Base-by-base conservation (phyloP, 2,329 filamentous ascomycete species). In the Ceratocystis cubensis region DNA sequence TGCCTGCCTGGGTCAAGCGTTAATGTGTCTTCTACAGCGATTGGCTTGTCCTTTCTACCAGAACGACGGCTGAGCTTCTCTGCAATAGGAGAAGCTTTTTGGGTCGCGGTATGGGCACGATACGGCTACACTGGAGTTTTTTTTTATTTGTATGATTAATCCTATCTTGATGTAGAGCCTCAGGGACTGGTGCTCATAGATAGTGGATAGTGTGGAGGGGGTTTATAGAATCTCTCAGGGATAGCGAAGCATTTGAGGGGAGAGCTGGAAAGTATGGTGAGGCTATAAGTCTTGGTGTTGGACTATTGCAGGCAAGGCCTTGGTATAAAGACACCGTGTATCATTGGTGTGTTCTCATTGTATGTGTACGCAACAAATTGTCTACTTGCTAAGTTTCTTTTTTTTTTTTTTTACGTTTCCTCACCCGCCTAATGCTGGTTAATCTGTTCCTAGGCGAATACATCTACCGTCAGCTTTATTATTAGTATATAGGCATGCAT, bases 1-100 rank as follows among this genome's bases (percentile, higher is more conserved):
- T 88, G 85, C 93, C 93, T 69, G 84, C 94, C 72, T 99, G 95
- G 94, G 92, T 97, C 82, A 97, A 96, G 85, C 79, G 83, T 78
- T 85, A 81, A 74, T 66, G 10, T 17, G 30, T 46, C 17, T 37
- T 30, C 17, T 50, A 50, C 17, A 17, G 37, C 50, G 61, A n/a
- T 22, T 30, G 30, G 17, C 37, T 33, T 46, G 45, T 17, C 5
- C 41, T 41, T 63, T 22, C 33, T 50, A 13, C 20, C 50, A 30
- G 25, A 20, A 25, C 44, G 50, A 20, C 25, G 28, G 28, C 7
- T n/a, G 22, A 15, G 50, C 61, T 20, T n/a, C 30, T 65, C 15
- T 30, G 20, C 5, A 33, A 10, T 3, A 59, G 56, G 5, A 5
- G 7, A n/a, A n/a, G 8, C 28, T 37, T n/a, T 8, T 33, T 20